Evolutionary conservation across 768 basidiomycete genomes (phyloP).

Genomic region (Mycena latifolia): DNA sequence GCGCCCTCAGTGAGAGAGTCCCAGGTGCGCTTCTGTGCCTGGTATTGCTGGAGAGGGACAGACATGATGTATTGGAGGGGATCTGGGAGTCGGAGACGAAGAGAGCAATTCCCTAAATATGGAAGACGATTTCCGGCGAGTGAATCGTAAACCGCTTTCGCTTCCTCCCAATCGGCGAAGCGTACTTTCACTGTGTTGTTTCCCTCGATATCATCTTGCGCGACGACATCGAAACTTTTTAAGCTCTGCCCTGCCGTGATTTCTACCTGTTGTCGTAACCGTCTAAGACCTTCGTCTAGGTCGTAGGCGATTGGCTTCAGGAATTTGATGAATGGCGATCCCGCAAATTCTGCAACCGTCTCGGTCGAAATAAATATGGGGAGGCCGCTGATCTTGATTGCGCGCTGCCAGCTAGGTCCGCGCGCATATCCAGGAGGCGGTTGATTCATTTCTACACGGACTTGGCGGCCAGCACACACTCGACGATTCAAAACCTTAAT

Average conservation of each 20-base stretch:
- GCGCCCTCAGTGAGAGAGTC: slow-evolving; percentile 53
- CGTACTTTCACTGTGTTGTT: slow-evolving; percentile 53
- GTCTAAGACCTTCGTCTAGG: slow-evolving; percentile 36
- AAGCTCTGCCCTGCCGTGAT: slow-evolving; percentile 34
- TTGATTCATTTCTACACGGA: slow-evolving; percentile 60
- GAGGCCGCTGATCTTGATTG: slow-evolving; percentile 60
- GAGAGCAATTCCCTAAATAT: slow-evolving; percentile 45
- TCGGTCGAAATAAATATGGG: slow-evolving; percentile 42
- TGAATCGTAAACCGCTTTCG: slow-evolving; percentile 51
- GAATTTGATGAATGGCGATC: slow-evolving; percentile 34
- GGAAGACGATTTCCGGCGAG: slow-evolving; percentile 49
- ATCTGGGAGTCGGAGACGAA: slow-evolving; percentile 59
- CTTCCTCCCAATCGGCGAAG: slow-evolving; percentile 64
- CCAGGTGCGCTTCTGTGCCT: slow-evolving; percentile 65
- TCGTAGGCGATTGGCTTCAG: slow-evolving; percentile 40
- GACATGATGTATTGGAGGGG: slow-evolving; percentile 64
- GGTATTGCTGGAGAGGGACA: slow-evolving; percentile 62
- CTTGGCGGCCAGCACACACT: slow-evolving; percentile 53
- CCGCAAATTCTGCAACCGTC: slow-evolving; percentile 47
- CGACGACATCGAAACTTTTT: slow-evolving; percentile 43
- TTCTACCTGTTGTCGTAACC: slow-evolving; percentile 42
- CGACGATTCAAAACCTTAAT: slow-evolving; percentile 51
- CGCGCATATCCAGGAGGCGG: slow-evolving; percentile 48
- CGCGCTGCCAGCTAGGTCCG: slow-evolving; percentile 42
- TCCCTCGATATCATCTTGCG: slow-evolving; percentile 43